Percentiles rank a stretch among this genome's conserved stretches.
Evolutionary conservation across 2,329 filamentous ascomycete genomes (phyloP).

Genomic region (Neopestalotiopsis rosae): DNA sequence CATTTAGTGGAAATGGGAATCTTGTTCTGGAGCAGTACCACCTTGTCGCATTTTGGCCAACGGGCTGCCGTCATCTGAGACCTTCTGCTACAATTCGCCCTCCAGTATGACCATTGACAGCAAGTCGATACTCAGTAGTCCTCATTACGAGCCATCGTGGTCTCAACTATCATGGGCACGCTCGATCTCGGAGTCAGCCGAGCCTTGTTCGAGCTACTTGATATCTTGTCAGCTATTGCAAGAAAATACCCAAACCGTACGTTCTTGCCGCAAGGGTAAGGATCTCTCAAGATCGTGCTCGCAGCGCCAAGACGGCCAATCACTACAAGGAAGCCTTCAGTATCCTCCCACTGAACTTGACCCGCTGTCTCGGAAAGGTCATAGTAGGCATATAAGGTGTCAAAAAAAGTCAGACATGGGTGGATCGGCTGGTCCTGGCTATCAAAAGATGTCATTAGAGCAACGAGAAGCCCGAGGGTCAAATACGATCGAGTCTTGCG

Average conservation of each 20-base stretch:
- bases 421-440: not conserved
- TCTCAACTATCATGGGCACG: not conserved
- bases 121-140: not conserved
- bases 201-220: not conserved
- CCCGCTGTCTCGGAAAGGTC: not conserved
- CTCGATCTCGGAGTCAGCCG: too few relatives aligned
- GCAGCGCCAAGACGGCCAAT: not conserved
- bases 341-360: not conserved
- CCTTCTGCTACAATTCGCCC: not conserved
- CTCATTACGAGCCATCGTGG: not conserved
- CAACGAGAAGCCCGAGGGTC: not conserved
- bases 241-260: not conserved
- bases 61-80: not conserved
- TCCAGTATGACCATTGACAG: not conserved
- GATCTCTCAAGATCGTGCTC: not conserved
- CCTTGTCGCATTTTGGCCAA: slow-evolving; percentile 6
- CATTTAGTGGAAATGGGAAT: not conserved
- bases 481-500: not conserved
- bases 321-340: not conserved
- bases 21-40: not conserved
- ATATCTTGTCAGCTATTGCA: not conserved
- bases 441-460: not conserved
- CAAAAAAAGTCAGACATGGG: not conserved
- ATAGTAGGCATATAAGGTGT: not conserved
- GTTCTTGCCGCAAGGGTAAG: not conserved